Evolutionary conservation across 306 rosid genomes (phyloP).

Genomic region (Herpetospermum pedunculosum): DNA sequence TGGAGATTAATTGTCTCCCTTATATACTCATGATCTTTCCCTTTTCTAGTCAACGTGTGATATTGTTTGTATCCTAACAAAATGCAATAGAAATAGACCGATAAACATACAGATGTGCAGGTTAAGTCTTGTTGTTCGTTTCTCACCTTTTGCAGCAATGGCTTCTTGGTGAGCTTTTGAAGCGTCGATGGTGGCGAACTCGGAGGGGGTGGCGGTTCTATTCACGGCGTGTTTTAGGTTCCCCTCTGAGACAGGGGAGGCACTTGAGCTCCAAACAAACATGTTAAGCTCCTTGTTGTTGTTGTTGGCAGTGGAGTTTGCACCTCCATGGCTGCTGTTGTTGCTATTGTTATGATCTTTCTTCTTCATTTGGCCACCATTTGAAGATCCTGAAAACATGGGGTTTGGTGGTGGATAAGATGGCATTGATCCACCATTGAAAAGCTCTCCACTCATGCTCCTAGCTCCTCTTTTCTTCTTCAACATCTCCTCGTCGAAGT

Average conservation of each 20-base stretch:
- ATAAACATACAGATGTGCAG: not conserved
- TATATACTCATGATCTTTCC: no score
- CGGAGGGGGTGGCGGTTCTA: constrained; percentile 43
- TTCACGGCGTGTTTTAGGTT: constrained; percentile 54
- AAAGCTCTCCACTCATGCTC: constrained; percentile 69
- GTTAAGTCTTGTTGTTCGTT: not conserved
- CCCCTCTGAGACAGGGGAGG: constrained; percentile 79
- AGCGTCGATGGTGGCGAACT: constrained; percentile 20
- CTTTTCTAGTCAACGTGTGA: no score
- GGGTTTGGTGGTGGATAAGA: constrained; percentile 70
- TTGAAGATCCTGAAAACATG: constrained; percentile 50
- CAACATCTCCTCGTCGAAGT: constrained; percentile 63
- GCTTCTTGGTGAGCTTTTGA: constrained; percentile 29
- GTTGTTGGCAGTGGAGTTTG: not conserved
- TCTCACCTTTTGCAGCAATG: constrained; percentile 41
- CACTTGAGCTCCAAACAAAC: constrained; percentile 90
- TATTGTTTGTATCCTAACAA: no score
- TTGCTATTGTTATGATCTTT: constrained; percentile 24
- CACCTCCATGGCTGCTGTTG: not conserved
- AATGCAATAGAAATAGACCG: no score
- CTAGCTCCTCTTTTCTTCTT: constrained; percentile 58
- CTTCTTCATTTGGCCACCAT: constrained; percentile 43
- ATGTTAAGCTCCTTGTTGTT: constrained; percentile 58
- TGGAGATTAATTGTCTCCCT: no score
- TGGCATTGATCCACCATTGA: constrained; percentile 31